Evolutionary conservation across 2,329 filamentous ascomycete genomes (phyloP).

Genomic region (Drechslerella coelobrocha): DNA sequence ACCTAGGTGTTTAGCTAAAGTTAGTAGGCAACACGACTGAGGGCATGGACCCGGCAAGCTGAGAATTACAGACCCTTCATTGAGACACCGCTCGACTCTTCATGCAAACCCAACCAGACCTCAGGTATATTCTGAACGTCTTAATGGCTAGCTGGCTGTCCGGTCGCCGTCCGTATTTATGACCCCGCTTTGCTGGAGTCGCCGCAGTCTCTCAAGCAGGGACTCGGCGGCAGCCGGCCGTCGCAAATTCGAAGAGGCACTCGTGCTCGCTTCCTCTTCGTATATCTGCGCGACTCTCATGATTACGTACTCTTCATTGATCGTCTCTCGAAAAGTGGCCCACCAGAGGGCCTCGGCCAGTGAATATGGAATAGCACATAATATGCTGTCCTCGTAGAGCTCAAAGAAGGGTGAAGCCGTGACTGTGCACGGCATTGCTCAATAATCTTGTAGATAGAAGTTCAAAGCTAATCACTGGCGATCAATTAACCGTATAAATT

Average conservation of each 20-base stretch:
- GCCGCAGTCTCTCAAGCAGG: slow-evolving; percentile 30
- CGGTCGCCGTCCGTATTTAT: neutral
- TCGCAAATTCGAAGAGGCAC: neutral
- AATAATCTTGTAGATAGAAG: neutral
- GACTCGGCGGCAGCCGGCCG: slow-evolving; percentile 5
- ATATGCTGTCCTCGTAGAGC: slow-evolving; percentile 41
- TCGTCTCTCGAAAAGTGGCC: slow-evolving; percentile 28
- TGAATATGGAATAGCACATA: slow-evolving; percentile 23
- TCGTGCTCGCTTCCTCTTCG: slow-evolving; percentile 5
- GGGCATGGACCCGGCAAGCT: too few relatives aligned
- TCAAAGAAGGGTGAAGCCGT: slow-evolving; percentile 45
- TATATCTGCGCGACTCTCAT: slow-evolving; percentile 29
- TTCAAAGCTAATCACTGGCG: too few relatives aligned
- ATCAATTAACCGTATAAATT: too few relatives aligned
- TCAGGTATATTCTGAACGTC: too few relatives aligned
- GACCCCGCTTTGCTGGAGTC: neutral
- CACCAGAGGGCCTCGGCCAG: slow-evolving; percentile 28
- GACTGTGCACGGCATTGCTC: slow-evolving; percentile 28
- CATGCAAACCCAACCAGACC: too few relatives aligned
- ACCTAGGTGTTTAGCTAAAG: too few relatives aligned
- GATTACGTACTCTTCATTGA: slow-evolving; percentile 45
- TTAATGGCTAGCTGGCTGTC: neutral
- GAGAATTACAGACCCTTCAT: too few relatives aligned
- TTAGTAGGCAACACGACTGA: too few relatives aligned
- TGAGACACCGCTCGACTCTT: too few relatives aligned